A percentile compares a stretch with the other conserved stretches of the same genome.
Conservation (phyloP, 805 yeast species). For the Spathaspora arborariae region DNA sequence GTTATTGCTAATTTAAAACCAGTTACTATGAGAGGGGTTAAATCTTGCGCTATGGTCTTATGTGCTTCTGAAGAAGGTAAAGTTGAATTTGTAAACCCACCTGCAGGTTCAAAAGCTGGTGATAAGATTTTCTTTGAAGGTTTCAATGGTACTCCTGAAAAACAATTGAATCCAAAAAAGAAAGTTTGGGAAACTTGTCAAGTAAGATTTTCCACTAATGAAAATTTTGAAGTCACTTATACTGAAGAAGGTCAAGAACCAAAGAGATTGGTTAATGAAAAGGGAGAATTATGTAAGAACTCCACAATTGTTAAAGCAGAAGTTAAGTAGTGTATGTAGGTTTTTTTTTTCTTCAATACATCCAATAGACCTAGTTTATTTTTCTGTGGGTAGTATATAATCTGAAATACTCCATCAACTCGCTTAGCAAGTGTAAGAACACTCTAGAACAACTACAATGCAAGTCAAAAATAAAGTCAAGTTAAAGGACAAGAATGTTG, state of each 20-base stretch:
- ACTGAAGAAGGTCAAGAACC: conserved; percentile 76
- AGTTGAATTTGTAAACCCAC: conserved; percentile 95
- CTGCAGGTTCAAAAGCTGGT: conserved; percentile 89
- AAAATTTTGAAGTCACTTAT: conserved; percentile 71
- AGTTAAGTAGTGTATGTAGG: conserved; percentile 48
- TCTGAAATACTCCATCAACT: neutral
- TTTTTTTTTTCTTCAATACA: neutral
- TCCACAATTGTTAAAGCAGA: conserved; percentile 68
- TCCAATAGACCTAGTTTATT: neutral
- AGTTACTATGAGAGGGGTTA: conserved; percentile 95
- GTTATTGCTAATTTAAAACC: conserved; percentile 96
- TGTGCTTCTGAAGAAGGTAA: conserved; percentile 75
- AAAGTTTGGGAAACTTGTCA: conserved; percentile 95
- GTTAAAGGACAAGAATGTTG: conserved; percentile 57
- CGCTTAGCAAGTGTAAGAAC: neutral
- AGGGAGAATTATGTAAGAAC: conserved; percentile 75
- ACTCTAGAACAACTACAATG: conserved; percentile 2
- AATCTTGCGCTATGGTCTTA: conserved; percentile 93
- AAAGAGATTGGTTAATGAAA: conserved; percentile 69
- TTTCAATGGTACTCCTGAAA: conserved; percentile 83
- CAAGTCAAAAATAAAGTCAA: conserved; percentile 11
- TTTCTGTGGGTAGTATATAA: neutral
- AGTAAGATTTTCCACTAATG: conserved; percentile 84
- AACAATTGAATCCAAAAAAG: conserved; percentile 95
- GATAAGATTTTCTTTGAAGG: conserved; percentile 95